phyloP scores from a whole-genome alignment of 176 grass and related monocot genomes.

The Saccharum spontaneum region DNA sequence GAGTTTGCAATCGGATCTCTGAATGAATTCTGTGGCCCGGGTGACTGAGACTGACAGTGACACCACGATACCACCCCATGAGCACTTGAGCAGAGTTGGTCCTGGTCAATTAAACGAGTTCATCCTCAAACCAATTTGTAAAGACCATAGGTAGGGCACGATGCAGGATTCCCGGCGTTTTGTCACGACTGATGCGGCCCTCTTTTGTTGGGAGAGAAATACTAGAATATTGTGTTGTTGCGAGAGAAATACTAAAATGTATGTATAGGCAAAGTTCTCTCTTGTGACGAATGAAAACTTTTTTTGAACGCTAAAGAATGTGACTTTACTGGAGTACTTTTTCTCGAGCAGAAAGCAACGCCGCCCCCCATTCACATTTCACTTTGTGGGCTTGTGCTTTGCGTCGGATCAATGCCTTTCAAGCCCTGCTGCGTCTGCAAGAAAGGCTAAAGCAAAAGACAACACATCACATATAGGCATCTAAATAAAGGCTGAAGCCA shows the following conservation, averaged over 20 bases:
- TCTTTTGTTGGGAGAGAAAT: not conserved
- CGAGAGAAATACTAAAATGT: too few relatives aligned
- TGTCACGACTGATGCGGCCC: not conserved
- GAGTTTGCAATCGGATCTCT: not conserved
- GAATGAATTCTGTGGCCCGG: not conserved
- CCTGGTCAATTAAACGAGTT: not conserved
- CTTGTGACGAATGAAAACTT: too few relatives aligned
- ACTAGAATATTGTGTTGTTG: too few relatives aligned
- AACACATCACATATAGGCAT: not conserved
- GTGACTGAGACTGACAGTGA: not conserved
- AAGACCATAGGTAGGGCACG: not conserved
- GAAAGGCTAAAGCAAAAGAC: not conserved
- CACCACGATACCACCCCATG: not conserved
- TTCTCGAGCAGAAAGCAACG: slow-evolving; percentile 4
- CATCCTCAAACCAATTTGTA: not conserved
- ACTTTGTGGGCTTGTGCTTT: not conserved
- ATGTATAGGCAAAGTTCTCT: not conserved
- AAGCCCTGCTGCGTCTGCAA: not conserved
- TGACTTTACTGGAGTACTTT: not conserved
- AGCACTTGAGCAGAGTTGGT: not conserved
- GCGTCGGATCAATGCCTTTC: not conserved
- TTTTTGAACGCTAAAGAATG: too few relatives aligned
- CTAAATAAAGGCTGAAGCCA: not conserved
- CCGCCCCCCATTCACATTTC: not conserved
- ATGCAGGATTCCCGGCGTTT: not conserved